Percentiles rank a stretch among this genome's conserved stretches.
phyloP scores from a whole-genome alignment of 2,329 filamentous ascomycete genomes.

The Colletotrichum sp. region DNA sequence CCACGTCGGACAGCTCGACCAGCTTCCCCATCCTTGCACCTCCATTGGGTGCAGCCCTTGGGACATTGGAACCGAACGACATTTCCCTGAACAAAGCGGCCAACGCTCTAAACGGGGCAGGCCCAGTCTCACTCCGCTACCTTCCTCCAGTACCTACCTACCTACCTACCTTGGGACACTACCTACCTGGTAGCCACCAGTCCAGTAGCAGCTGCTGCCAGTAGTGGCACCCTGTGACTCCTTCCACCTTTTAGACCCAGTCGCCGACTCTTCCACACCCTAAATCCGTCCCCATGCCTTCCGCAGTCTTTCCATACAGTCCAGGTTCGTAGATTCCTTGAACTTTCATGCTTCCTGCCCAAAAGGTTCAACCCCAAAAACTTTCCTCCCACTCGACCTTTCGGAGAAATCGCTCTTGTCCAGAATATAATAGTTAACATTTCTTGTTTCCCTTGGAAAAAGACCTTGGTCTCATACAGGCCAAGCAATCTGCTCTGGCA shows the following conservation, averaged over 20 bases:
- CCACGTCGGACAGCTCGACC: conserved; percentile 12
- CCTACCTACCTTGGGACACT: not conserved
- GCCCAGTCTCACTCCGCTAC: not conserved
- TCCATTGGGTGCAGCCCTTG: conserved; percentile 6
- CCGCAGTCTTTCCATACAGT: conserved; percentile 12
- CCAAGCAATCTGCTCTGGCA: conserved; percentile 45
- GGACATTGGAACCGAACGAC: conserved; percentile 1
- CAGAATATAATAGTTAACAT: not conserved
- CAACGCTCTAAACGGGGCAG: conserved; percentile 10
- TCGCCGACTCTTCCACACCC: not conserved
- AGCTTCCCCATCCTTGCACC: conserved; percentile 17
- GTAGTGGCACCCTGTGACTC: not conserved
- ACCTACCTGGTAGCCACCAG: not conserved
- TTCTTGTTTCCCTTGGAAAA: not conserved
- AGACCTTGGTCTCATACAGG: conserved; percentile 32
- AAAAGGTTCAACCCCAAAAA: not conserved
- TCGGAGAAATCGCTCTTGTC: not conserved
- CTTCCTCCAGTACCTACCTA: not conserved
- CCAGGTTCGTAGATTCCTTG: conserved; percentile 13
- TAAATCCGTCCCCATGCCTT: conserved; percentile 10
- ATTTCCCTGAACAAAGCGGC: conserved; percentile 9
- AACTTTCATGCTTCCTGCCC: not conserved
- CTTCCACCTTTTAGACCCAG: conserved; percentile 3
- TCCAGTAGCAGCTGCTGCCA: not conserved
- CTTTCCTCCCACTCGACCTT: not conserved